These are phyloP conservation scores for Monascus ruber DNA, from an alignment of 2,329 filamentous ascomycete species.

Conservation along the genomic window DNA sequence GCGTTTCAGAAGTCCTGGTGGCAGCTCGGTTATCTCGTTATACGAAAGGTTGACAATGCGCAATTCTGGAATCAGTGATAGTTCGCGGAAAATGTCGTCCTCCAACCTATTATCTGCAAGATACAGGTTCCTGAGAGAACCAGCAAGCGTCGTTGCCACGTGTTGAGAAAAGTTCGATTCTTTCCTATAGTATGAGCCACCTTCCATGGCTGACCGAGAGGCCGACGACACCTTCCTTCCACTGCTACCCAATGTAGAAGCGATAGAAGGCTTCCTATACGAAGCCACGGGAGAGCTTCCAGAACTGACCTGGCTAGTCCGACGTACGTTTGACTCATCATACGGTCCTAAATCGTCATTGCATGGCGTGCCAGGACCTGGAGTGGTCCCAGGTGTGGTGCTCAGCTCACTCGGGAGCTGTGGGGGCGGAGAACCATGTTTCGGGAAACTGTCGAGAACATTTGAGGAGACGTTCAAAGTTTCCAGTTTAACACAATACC, in stretches of 20 bases:
- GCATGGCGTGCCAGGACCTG: slow-evolving; percentile 52
- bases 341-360: slow-evolving; percentile 64
- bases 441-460: slow-evolving; percentile 80
- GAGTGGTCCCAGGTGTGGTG: slow-evolving; percentile 36
- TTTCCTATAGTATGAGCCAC: slow-evolving; percentile 56
- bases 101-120: slow-evolving; percentile 89
- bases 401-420: slow-evolving; percentile 43
- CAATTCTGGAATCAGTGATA: slow-evolving; percentile 70
- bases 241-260: slow-evolving; percentile 66
- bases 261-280: slow-evolving; percentile 66
- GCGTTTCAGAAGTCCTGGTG: slow-evolving; percentile 72
- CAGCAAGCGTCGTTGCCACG: slow-evolving; percentile 75
- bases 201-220: slow-evolving; percentile 53
- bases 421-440: slow-evolving; percentile 57
- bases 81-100: slow-evolving; percentile 89
- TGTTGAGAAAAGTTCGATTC: slow-evolving; percentile 78
- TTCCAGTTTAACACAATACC: slow-evolving; percentile 84
- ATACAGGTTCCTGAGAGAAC: slow-evolving; percentile 71
- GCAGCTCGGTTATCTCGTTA: slow-evolving; percentile 87
- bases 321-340: slow-evolving; percentile 52
- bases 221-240: slow-evolving; percentile 78
- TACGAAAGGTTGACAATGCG: slow-evolving; percentile 88
- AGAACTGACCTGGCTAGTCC: slow-evolving; percentile 76
- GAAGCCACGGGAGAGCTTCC: slow-evolving; percentile 57
- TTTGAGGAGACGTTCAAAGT: slow-evolving; percentile 94